Evolutionary conservation across 495 filamentous ascomycete genomes (phyloP), one percentile per base, ranked within the genome.

Genomic region (Cercophora newfieldiana): DNA sequence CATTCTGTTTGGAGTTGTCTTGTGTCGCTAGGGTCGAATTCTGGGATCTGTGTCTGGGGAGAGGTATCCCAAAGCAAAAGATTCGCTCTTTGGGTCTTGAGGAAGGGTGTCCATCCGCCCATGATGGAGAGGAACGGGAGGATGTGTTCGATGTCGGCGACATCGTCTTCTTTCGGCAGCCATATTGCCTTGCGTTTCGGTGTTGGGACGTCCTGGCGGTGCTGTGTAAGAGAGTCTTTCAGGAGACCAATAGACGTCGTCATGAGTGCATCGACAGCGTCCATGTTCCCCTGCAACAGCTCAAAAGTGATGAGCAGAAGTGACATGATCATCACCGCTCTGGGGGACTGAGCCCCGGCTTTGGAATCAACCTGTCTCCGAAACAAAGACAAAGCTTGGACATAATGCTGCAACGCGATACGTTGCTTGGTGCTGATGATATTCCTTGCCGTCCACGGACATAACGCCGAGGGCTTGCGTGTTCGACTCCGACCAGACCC

Each of bases 241-340:
- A 69, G 49, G 1, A 69, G 59, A 1, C 51, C 25, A 16, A 66
- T 66, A 25, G 53, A 56, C 25, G 54, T 69, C 3, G 68, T 66
- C 48, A 69, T 64, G 8, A 69, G 64, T 8, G 44, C 29, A 56
- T 73, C 71, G 0, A 63, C 75, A 3, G 63, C 64, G 31, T 68
- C 31, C 49, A 77, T 66, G 49, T 77, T 72, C 1, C 75, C 71
- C 31, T 74, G 73, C 16, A 77, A 37, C 16, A 77, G 48, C 66
- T 77, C 75, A 44, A 75, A 69, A 21, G 64, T 60, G 21, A 67
- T 63, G 49, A 69, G 59, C 3, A 69, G 64, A 26, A 69, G 44
- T 0, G 68, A 61, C 62, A 75, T 51, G 33, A 69, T 66, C 29
- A 75, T 67, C 61, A 74, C 30, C 0, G 59, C 55, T 49, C 68